These are phyloP conservation scores for Areca catechu DNA, from an alignment of 176 grass and related monocot genomes.

Conservation along the genomic window DNA sequence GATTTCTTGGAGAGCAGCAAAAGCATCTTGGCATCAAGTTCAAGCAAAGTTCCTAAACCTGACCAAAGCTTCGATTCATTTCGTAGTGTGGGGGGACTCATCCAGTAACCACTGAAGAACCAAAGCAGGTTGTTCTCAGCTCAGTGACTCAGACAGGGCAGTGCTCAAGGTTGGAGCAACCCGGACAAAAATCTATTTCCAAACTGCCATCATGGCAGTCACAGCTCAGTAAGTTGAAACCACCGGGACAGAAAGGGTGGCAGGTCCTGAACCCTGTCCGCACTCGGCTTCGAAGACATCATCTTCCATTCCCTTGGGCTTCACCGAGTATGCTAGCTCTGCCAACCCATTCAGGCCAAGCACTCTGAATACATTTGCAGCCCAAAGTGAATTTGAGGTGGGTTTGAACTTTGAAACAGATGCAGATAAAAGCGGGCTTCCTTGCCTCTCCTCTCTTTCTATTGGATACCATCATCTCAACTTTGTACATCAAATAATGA, in stretches of 20 bases:
- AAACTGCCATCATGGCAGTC: background rate
- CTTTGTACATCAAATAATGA: too few species aligned
- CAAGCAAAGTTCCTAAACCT: background rate
- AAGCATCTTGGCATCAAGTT: background rate
- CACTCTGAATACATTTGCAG: background rate
- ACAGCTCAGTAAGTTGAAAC: background rate
- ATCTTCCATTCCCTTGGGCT: background rate
- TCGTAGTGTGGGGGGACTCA: background rate
- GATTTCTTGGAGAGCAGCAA: constrained; percentile 37
- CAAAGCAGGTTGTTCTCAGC: background rate
- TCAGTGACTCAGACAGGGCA: background rate
- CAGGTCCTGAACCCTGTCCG: too few species aligned
- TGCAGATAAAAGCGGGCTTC: too few species aligned
- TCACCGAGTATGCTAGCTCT: constrained; percentile 1
- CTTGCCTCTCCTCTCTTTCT: too few species aligned
- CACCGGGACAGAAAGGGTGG: too few species aligned
- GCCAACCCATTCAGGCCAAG: background rate
- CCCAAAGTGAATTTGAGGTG: background rate
- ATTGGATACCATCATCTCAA: too few species aligned
- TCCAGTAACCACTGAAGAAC: background rate
- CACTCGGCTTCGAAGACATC: background rate
- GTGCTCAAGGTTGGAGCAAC: background rate
- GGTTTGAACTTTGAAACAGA: too few species aligned
- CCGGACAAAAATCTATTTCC: background rate
- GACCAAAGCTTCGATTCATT: background rate